Conservation (phyloP, 2,329 filamentous ascomycete species). For the Aspergillus terreus region DNA sequence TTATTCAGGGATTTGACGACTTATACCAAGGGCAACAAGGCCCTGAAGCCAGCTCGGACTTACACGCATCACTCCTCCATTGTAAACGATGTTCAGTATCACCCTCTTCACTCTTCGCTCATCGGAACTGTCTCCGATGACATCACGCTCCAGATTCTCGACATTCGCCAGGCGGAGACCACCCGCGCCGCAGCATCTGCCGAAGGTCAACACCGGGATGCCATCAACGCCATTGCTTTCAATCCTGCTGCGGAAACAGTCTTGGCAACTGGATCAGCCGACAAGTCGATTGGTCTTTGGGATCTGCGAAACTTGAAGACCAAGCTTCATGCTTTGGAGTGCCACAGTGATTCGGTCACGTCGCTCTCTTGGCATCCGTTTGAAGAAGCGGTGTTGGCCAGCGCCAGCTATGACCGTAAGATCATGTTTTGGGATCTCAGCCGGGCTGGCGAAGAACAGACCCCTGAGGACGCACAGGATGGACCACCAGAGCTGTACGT, state of each 20-base stretch:
- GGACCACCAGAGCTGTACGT: conserved; percentile 89
- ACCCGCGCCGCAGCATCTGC: conserved; percentile 67
- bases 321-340: conserved; percentile 85
- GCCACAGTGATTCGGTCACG: conserved; percentile 84
- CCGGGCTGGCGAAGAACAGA: conserved; percentile 87
- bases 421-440: conserved; percentile 97
- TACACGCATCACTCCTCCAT: conserved; percentile 87
- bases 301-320: conserved; percentile 87
- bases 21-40: conserved; percentile 65
- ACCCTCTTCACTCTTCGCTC: conserved; percentile 77
- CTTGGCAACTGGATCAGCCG: conserved; percentile 87
- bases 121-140: conserved; percentile 96
- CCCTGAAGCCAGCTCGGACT: conserved; percentile 65
- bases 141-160: conserved; percentile 85
- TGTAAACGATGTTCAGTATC: conserved; percentile 96
- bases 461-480: conserved; percentile 90
- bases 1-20: conserved; percentile 69
- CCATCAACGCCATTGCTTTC: conserved; percentile 94
- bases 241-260: conserved; percentile 88
- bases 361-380: conserved; percentile 93
- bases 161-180: conserved; percentile 67
- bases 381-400: conserved; percentile 83
- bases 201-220: conserved; percentile 76
- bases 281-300: conserved; percentile 94
- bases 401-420: conserved; percentile 85